Percentiles rank a stretch among this genome's conserved stretches.
Evolutionary conservation across 352 stramenopile species (phyloP).

Genomic region (Phytophthora pinifolia): DNA sequence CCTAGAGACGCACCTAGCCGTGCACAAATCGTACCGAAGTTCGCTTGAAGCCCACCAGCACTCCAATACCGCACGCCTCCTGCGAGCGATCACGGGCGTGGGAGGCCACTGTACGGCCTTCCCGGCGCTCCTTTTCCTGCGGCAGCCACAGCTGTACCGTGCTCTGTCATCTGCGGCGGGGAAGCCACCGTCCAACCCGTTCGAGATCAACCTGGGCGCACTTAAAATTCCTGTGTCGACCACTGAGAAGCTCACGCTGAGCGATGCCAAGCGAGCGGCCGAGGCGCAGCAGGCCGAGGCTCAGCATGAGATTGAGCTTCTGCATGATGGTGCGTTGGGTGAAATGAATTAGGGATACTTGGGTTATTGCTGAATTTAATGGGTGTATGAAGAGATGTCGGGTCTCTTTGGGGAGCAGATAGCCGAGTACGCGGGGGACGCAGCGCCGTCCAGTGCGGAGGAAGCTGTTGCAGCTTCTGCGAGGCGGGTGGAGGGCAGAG

Average conservation of each 20-base stretch:
- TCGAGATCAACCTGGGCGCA: conserved; percentile 54
- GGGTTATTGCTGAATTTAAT: background rate
- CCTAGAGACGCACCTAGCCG: no score
- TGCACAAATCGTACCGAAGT: no score
- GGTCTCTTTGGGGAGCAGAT: conserved; percentile 49
- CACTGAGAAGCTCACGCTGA: conserved; percentile 12
- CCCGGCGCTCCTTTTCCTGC: background rate
- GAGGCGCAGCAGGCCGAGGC: conserved; percentile 22
- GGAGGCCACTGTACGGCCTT: background rate
- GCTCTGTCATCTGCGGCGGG: conserved; percentile 1
- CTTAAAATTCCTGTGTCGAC: conserved; percentile 9
- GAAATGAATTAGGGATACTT: background rate
- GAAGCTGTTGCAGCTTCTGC: conserved; percentile 5
- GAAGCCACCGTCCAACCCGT: conserved; percentile 35
- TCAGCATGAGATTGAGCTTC: conserved; percentile 37
- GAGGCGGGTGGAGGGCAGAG: background rate
- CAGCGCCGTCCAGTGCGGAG: conserved; percentile 10
- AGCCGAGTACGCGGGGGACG: conserved; percentile 31
- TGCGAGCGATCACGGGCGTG: conserved; percentile 7
- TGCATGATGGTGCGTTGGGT: conserved; percentile 38
- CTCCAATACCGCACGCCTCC: conserved; percentile 5
- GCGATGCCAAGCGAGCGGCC: conserved; percentile 18
- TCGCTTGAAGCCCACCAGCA: background rate
- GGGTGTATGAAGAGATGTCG: conserved; percentile 40
- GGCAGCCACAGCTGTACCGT: background rate